A percentile compares a stretch with the other conserved stretches of the same genome.
Conservation (phyloP, 2,329 filamentous ascomycete genomes). For the Penicillium sp. region DNA sequence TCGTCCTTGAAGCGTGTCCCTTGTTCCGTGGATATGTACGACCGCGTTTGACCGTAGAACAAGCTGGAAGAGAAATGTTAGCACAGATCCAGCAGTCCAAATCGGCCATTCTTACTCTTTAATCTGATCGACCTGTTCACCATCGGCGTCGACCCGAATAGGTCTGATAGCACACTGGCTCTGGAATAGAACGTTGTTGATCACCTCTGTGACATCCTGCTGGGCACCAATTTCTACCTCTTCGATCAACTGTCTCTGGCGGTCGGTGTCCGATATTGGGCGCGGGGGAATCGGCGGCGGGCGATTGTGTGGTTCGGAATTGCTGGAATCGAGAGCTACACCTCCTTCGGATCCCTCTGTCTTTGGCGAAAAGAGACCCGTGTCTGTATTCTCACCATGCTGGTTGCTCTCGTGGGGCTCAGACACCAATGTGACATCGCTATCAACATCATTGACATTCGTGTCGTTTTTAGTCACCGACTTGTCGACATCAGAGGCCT, state of each 20-base stretch:
- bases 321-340: constrained; percentile 5
- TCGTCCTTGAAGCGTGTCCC: constrained; percentile 50
- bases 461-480: constrained; percentile 21
- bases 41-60: constrained; percentile 48
- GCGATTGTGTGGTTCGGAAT: constrained; percentile 39
- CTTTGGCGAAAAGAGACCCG: constrained; percentile 25
- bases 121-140: constrained; percentile 75
- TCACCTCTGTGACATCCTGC: constrained; percentile 93
- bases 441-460: constrained; percentile 27
- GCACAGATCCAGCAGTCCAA: constrained; percentile 3
- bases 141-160: constrained; percentile 58
- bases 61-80: constrained; percentile 32
- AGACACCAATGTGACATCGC: constrained; percentile 37
- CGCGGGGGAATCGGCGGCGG: constrained; percentile 58
- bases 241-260: constrained; percentile 39
- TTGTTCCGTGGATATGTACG: constrained; percentile 44
- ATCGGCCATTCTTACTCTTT: constrained; percentile 51
- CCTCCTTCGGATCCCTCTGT: background rate
- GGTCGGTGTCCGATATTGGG: constrained; percentile 34
- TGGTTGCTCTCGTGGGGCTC: constrained; percentile 19
- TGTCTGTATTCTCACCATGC: constrained; percentile 38
- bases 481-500: constrained; percentile 14
- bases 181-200: constrained; percentile 85
- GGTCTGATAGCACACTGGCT: constrained; percentile 82
- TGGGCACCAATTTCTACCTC: constrained; percentile 62